Base-by-base conservation (phyloP, 2,329 filamentous ascomycete species). In the Claviceps paspali region DNA sequence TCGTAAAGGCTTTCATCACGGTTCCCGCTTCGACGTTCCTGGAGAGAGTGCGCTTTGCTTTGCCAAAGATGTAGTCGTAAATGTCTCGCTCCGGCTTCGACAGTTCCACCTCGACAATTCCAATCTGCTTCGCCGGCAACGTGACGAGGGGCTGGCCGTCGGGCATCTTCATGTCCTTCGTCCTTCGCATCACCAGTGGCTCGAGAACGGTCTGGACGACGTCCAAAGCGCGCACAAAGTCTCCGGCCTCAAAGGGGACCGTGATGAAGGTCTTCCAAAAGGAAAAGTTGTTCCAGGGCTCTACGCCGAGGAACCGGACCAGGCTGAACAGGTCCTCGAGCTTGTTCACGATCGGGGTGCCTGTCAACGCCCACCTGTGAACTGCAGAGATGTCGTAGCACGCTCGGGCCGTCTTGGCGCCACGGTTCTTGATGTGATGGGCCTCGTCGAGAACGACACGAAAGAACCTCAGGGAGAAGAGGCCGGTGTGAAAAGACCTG, bases 201-300 rank as follows among this genome's bases (percentile, higher is more conserved):
- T 98, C 91, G 5, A 98, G 63, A 0, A 98, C 88, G 0, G 88
- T 98, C 54, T 98, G 91, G 2, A 98, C 91, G 2, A 98, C 91
- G 52, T 96, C 91, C 6, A 98, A 67, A 1, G 91, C 91, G 4
- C 87, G 79, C 47, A 95, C 76, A 52, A 93, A 95, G 44, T 98
- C 82, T 47, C 91, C 91, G 0, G 85, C 88, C 56, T 98, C 91
- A 45, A 98, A 98, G 0, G 91, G 91, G 1, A 93, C 79, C 0
- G 91, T 98, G 52, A 98, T 96, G 55, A 98, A 98, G 0, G 91
- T 96, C 54, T 87, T 87, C 91, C 91, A 98, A 61, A 94, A 98
- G 0, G 87, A 94, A 56, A 98, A 98, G 55, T 96, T 96, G 51
- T 82, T 91, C 91, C 91, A 98, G 0, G 91, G 91, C 54, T 96